A percentile compares a stretch with the other conserved stretches of the same genome.
These are phyloP conservation scores for Hyphopichia buzzinii DNA, from an alignment of 1,139 yeast species.

Conservation along the genomic window DNA sequence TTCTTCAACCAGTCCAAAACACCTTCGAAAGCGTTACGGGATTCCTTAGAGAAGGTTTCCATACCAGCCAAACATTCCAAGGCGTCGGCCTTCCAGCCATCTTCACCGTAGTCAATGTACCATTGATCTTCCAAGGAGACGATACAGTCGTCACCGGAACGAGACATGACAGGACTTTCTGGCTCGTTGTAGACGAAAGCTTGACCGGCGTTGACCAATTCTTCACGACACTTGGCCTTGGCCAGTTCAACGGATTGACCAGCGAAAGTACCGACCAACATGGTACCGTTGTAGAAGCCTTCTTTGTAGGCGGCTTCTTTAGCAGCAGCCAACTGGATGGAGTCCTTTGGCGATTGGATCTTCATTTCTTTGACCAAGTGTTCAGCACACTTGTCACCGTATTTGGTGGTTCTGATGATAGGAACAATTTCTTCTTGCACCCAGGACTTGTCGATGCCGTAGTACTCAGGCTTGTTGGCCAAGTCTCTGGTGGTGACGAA, in stretches of 20 bases:
- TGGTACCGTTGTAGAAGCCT: conserved; percentile 88
- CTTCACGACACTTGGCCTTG: conserved; percentile 82
- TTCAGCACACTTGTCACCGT: conserved; percentile 90
- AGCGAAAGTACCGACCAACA: conserved; percentile 76
- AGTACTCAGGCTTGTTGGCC: conserved; percentile 86
- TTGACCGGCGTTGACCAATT: conserved; percentile 69
- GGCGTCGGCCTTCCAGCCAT: conserved; percentile 82
- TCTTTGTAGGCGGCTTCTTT: conserved; percentile 95
- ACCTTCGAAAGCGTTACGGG: conserved; percentile 90
- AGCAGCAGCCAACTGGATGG: conserved; percentile 83
- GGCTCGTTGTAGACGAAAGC: conserved; percentile 96
- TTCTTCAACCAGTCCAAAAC: conserved; percentile 95
- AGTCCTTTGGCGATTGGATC: conserved; percentile 93
- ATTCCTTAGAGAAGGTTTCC: conserved; percentile 82
- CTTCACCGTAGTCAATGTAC: conserved; percentile 98
- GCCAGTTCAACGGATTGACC: conserved; percentile 93
- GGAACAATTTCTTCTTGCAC: conserved; percentile 71
- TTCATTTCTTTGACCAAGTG: conserved; percentile 79
- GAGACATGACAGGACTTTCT: conserved; percentile 81
- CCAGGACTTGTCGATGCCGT: conserved; percentile 86
- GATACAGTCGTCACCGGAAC: conserved; percentile 96
- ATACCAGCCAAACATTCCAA: conserved; percentile 73
- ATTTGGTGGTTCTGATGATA: conserved; percentile 75
- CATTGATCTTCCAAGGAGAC: conserved; percentile 98
- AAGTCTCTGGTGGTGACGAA: conserved; percentile 82